Base-by-base conservation (phyloP, 495 filamentous ascomycete species). In the Letharia lupina region DNA sequence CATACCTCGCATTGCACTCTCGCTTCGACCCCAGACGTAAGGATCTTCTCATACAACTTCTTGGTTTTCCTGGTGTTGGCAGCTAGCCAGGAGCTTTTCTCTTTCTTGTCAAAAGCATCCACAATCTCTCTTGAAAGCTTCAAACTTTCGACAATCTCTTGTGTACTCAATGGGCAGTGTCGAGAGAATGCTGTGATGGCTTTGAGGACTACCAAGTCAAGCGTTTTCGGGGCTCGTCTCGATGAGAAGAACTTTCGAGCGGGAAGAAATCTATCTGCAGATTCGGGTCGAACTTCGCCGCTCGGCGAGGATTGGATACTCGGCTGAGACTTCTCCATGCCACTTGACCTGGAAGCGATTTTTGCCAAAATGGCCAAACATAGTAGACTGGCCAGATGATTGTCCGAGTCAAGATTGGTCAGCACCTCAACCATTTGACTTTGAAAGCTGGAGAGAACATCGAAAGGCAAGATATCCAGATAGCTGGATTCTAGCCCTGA, bases 31-130 rank as follows among this genome's bases (percentile, higher is more conserved):
- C 72, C 75, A 15, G 72, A 62, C 35, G 72, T 73, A 2, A 77
- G 72, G 8, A 82, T 70, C 72, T 85, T 86, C 39, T 83, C 79
- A 28, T 78, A 75, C 23, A 87, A 66, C 65, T 86, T 88, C 9
- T 75, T 72, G 56, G 82, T 75, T 59, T 80, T 81, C 2, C 73
- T 57, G 9, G 61, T 60, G 63, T 81, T 83, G 12, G 67, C 70
- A 9, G 73, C 69, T 28, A 81, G 72, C 83, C 84, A 88, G 13
- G 63, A 54, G 10, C 75, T 50, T 48, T 75, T 80, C 44, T 79
- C 73, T 1, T 74, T 69, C 2, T 66, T 54, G 13, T 82, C 75
- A 60, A 86, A 73, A 31, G 74, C 74, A 42, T 77, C 72, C 23
- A 81, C 72, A 52, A 84, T 81, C 9, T 75, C 73, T 56, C 78